These are phyloP conservation scores for Zoysia pacifica DNA, from an alignment of 176 grass and related monocot species.

Conservation along the genomic window DNA sequence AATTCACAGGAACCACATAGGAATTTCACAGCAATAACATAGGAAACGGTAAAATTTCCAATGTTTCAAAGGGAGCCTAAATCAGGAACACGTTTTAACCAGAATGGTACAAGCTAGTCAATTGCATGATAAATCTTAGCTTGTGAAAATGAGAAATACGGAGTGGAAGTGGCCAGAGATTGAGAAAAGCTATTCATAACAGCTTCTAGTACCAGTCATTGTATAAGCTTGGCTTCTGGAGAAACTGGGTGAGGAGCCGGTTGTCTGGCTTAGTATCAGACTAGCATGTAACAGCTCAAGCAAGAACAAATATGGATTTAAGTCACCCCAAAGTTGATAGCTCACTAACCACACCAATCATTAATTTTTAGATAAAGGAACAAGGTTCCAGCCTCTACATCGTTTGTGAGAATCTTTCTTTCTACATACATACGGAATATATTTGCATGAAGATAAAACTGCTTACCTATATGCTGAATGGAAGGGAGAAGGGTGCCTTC, in stretches of 20 bases:
- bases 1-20: too few species aligned
- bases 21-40: too few species aligned
- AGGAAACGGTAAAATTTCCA: too few species aligned
- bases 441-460: slow-evolving; percentile 29
- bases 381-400: not conserved
- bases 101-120: not conserved
- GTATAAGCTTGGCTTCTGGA: not conserved
- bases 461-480: slow-evolving; percentile 70
- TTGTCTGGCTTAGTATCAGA: not conserved
- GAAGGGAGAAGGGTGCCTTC: slow-evolving; percentile 38
- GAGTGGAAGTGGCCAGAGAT: not conserved
- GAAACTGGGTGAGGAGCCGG: not conserved
- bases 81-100: slow-evolving; percentile 3
- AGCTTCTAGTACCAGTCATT: not conserved
- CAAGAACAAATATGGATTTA: not conserved
- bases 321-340: slow-evolving; percentile 6
- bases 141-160: not conserved
- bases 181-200: not conserved
- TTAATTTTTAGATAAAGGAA: too few species aligned
- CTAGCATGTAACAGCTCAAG: not conserved
- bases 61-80: not conserved
- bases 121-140: not conserved
- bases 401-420: slow-evolving; percentile 1
- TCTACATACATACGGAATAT: slow-evolving; percentile 17
- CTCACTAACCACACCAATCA: not conserved